Base-by-base conservation (phyloP, 2,329 filamentous ascomycete genomes). In the Neonectria sp. region DNA sequence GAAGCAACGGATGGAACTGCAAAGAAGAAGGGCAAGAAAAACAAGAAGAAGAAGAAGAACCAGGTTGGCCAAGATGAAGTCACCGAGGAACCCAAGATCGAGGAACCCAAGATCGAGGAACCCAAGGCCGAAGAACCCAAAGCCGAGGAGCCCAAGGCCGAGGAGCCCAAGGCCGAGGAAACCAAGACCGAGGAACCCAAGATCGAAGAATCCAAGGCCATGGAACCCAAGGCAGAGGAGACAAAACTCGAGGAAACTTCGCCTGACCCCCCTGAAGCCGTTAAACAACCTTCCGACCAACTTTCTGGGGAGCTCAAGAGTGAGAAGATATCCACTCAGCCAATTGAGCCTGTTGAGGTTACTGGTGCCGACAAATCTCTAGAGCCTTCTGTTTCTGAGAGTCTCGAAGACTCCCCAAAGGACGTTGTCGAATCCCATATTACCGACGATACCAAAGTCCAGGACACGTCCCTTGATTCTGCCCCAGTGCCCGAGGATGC, bases 1-100 rank as follows among this genome's bases (percentile, higher is more conserved):
- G 73, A 74, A 37, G 49, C 62, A 25, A 35, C 31, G 13, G 69
- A 70, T 37, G 61, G 49, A 27, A 55, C 52, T n/a, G 61, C 33
- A 59, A 70, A 72, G 33, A 80, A 80, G 69, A 79, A 80, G 67
- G 68, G 49, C 40, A 79, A 79, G 69, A 80, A 79, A 61, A 79
- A 77, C 59, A 79, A 80, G 69, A 79, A 81, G 68, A 80, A 69
- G 52, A 80, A 69, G 56, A 75, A 70, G 68, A 69, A 67, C 46
- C 63, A 66, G 37, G 57, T 25, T n/a, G 27, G 17, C 9, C 43
- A 56, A 29, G 51, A 61, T 3, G 63, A 55, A n/a, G 8, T 21
- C 48, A 27, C 51, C 11, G 37, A 25, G 13, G 60, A 56, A 31
- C 29, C 29, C 29, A 49, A 55, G 24, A 33, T 21, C 8, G 48